Conservation (phyloP, 1,284 basidiomycete species). For the Exsudoporus floridanus region DNA sequence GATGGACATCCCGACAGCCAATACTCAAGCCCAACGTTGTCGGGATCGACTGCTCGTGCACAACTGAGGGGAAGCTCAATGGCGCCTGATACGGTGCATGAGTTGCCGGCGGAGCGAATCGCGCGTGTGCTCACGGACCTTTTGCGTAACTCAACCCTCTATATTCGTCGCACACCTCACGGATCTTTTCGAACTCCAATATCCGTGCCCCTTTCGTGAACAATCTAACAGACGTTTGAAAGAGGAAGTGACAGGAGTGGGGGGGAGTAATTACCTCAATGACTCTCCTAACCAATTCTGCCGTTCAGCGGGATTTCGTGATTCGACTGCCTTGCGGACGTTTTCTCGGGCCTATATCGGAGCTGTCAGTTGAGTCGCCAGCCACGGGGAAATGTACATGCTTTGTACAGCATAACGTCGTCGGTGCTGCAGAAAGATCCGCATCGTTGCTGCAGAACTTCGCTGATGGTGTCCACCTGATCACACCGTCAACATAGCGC, state of each 20-base stretch:
- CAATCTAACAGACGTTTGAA: slow-evolving; percentile 49
- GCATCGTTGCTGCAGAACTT: slow-evolving; percentile 91
- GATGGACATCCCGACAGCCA: slow-evolving; percentile 68
- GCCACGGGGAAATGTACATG: slow-evolving; percentile 29
- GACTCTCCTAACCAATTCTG: slow-evolving; percentile 80
- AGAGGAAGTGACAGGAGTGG: neutral
- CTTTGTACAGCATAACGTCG: slow-evolving; percentile 98
- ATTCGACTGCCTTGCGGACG: slow-evolving; percentile 86
- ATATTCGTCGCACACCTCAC: slow-evolving; percentile 86
- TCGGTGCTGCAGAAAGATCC: slow-evolving; percentile 98
- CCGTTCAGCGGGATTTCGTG: slow-evolving; percentile 68
- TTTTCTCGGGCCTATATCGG: slow-evolving; percentile 82
- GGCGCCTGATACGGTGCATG: slow-evolving; percentile 56
- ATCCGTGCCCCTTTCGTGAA: slow-evolving; percentile 87
- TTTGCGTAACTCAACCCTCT: slow-evolving; percentile 79
- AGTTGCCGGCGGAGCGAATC: neutral
- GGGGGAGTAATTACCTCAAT: slow-evolving; percentile 51
- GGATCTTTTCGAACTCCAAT: slow-evolving; percentile 80
- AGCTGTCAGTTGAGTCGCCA: slow-evolving; percentile 1
- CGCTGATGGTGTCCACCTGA: slow-evolving; percentile 94
- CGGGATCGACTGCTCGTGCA: slow-evolving; percentile 78
- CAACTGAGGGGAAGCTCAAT: slow-evolving; percentile 86
- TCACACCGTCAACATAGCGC: slow-evolving; percentile 11
- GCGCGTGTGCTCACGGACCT: slow-evolving; percentile 45
- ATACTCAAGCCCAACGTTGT: slow-evolving; percentile 75